Percentiles rank a stretch among this genome's conserved stretches.
phyloP scores from a whole-genome alignment of 495 filamentous ascomycete genomes.

The Penicillium fimorum region DNA sequence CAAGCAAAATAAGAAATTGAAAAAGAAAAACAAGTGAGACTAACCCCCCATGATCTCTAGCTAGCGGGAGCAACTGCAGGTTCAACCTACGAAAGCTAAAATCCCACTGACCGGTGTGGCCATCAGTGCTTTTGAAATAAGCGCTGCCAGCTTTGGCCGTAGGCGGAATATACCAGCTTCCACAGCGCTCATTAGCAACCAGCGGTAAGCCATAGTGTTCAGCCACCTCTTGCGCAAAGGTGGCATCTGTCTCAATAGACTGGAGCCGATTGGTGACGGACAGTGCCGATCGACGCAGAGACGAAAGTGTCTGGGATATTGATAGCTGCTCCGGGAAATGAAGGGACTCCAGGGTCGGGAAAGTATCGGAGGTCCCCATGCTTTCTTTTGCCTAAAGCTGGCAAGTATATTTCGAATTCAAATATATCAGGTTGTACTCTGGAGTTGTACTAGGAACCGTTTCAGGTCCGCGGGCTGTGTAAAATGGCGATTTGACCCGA shows the following conservation, averaged over 20 bases:
- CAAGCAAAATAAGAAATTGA: conserved; percentile 7
- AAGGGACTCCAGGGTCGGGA: conserved; percentile 41
- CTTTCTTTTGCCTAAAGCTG: not conserved
- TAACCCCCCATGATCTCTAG: conserved; percentile 64
- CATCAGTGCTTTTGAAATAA: conserved; percentile 98
- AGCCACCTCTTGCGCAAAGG: conserved; percentile 60
- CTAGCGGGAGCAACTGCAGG: conserved; percentile 65
- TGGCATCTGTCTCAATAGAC: conserved; percentile 67
- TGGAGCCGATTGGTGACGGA: conserved; percentile 75
- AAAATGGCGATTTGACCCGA: not conserved
- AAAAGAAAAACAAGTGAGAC: conserved; percentile 21
- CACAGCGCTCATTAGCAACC: conserved; percentile 91
- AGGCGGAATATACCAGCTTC: conserved; percentile 90
- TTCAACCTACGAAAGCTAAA: conserved; percentile 86
- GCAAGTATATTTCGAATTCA: conserved; percentile 7
- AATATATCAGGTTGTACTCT: conserved; percentile 10
- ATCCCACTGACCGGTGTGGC: conserved; percentile 83
- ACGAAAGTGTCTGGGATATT: conserved; percentile 47
- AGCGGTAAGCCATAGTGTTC: conserved; percentile 63
- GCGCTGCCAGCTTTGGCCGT: conserved; percentile 63
- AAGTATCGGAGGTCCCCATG: conserved; percentile 25
- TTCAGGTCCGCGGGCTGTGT: not conserved
- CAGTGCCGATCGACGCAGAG: conserved; percentile 69
- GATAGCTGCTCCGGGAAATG: conserved; percentile 44
- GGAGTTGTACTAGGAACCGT: conserved; percentile 11